Base-by-base conservation (phyloP, 2,329 filamentous ascomycete genomes). In the Fusarium liriodendri region DNA sequence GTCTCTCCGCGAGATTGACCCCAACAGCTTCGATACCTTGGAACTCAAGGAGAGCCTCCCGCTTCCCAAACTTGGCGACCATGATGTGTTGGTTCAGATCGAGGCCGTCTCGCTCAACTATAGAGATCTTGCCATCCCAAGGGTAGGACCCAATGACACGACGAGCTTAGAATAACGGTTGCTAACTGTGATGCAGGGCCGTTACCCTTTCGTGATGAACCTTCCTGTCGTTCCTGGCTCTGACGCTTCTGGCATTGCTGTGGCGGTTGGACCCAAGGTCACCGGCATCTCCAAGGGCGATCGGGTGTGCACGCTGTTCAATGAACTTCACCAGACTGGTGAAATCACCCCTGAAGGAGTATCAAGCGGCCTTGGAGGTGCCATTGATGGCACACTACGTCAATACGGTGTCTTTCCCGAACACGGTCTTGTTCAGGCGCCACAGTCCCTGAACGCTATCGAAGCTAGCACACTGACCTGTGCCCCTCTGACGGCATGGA, bases 351-450 rank as follows among this genome's bases (percentile, higher is more conserved):
- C 42, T 2, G 42, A 27, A 18, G 42, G 22, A 47, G 42, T 16
- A 11, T 22, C 14, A 47, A 47, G 42, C 58, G 71, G 78, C 2
- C 64, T 71, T 5, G 82, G 81, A 8, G 77, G 71, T 16, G 70
- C 72, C 0, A 14, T 78, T 0, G 78, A 83, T 35, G 81, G 82
- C 22, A 82, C 80, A 2, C 67, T 83, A 13, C 79, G 81, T 22
- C 59, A 76, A 4, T 63, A 76, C n/a, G 81, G 76, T 3, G 75
- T 72, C 6, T 83, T 82, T 58, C 71, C 77, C 59, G 80, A 83
- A 42, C 88, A 93, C 54, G 91, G 90, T 1, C 86, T 94, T 4
- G 90, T 94, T 10, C 79, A 82, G 42, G 86, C 89, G 77, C 92
- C 92, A 0, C 74, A 79, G 5, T 85, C 84, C 18, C 78, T 90